A percentile compares a stretch with the other conserved stretches of the same genome.
These are phyloP conservation scores for Pyricularia sp. DNA, from an alignment of 2,329 filamentous ascomycete species.

Conservation along the genomic window DNA sequence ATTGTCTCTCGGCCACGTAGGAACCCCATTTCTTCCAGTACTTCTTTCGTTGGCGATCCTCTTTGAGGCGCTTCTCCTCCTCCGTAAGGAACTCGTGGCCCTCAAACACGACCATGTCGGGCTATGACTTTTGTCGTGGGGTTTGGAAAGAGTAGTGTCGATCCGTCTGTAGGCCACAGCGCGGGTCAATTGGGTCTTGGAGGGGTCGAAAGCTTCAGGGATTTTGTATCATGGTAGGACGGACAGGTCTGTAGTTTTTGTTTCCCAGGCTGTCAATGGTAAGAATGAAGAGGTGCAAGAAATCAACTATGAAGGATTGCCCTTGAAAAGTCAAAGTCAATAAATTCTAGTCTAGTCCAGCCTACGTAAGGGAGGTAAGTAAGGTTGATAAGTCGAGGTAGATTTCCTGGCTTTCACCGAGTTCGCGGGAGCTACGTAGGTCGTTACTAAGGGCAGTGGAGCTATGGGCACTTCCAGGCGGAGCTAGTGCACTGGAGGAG, in stretches of 20 bases:
- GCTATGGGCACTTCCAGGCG: background rate
- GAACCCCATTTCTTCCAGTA: slow-evolving; percentile 99
- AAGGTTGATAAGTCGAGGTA: background rate
- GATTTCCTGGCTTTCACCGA: background rate
- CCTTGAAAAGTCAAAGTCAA: background rate
- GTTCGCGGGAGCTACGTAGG: background rate
- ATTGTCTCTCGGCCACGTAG: slow-evolving; percentile 88
- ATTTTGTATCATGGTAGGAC: background rate
- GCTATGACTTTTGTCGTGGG: background rate
- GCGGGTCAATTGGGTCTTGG: background rate
- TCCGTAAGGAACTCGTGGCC: slow-evolving; percentile 78
- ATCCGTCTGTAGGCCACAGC: background rate
- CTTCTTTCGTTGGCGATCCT: slow-evolving; percentile 72
- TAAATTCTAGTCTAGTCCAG: background rate
- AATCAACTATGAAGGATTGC: background rate
- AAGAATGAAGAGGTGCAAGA: background rate
- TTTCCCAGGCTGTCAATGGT: background rate
- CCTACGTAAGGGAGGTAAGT: background rate
- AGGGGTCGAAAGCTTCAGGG: background rate
- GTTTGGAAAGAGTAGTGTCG: background rate
- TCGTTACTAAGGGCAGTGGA: background rate
- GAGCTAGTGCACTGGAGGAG: background rate
- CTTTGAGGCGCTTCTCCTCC: slow-evolving; percentile 82
- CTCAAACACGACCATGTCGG: slow-evolving; percentile 79
- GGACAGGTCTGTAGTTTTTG: background rate